Conservation (phyloP, 345 rosid genomes). For the Salix exigua region DNA sequence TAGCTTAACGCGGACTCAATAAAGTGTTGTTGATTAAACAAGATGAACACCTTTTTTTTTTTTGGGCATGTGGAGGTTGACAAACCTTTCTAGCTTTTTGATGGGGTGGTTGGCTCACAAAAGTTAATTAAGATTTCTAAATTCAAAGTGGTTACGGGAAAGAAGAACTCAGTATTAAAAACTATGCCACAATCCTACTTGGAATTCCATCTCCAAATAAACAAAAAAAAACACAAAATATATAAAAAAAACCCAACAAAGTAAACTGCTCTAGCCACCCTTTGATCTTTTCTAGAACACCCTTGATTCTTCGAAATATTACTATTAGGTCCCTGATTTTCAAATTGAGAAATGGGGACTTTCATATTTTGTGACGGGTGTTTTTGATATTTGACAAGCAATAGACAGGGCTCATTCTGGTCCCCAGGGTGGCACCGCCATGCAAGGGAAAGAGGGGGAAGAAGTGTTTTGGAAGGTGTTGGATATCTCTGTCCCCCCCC, state of each 20-base stretch:
- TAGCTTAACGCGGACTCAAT: too few relatives aligned
- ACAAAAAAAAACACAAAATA: neutral
- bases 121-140: constrained; percentile 18
- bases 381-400: neutral
- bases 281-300: neutral
- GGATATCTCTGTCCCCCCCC: constrained; percentile 28
- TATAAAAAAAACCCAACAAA: neutral
- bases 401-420: constrained; percentile 2
- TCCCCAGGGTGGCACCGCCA: constrained; percentile 36
- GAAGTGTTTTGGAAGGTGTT: constrained; percentile 23
- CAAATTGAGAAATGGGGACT: neutral
- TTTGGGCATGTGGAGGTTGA: constrained; percentile 60
- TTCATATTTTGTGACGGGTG: neutral
- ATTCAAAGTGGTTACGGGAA: constrained; percentile 29
- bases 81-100: constrained; percentile 34
- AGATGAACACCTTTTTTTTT: constrained; percentile 35
- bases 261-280: neutral
- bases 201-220: constrained; percentile 48
- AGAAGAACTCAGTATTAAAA: constrained; percentile 2
- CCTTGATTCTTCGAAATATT: neutral
- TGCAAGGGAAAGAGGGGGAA: constrained; percentile 5
- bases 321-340: too few relatives aligned
- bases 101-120: constrained; percentile 51
- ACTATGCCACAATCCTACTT: constrained; percentile 32
- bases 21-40: constrained; percentile 13